Conservation (phyloP, 106 monocot genomes). For the Amphibolis antarctica region DNA sequence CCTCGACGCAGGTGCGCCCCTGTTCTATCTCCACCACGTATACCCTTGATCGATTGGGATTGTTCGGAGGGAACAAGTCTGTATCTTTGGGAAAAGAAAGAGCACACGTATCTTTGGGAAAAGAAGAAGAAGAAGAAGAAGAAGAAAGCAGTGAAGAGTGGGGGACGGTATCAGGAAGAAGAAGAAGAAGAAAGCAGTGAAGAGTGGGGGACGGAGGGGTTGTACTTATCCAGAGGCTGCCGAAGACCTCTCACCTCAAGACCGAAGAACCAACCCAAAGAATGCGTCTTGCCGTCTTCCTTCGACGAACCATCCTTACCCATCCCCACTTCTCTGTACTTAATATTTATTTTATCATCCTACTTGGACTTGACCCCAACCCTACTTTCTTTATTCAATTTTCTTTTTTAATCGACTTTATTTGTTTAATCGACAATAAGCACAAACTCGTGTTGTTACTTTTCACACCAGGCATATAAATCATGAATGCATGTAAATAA, state of each 20-base stretch:
- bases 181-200: conserved; percentile 1
- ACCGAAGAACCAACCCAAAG: conserved; percentile 24
- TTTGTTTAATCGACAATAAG: too few species aligned
- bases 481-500: too few species aligned
- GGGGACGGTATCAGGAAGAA: neutral
- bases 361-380: too few species aligned
- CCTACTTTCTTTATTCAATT: too few species aligned
- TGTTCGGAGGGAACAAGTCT: neutral
- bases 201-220: neutral
- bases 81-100: neutral
- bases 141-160: neutral
- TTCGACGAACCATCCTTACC: neutral
- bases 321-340: neutral
- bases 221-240: conserved; percentile 45
- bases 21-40: conserved; percentile 36
- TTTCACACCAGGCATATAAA: too few species aligned
- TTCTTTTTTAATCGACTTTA: too few species aligned
- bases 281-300: neutral
- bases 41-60: neutral
- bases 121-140: neutral
- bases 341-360: too few species aligned
- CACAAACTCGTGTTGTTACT: too few species aligned
- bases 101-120: neutral
- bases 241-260: conserved; percentile 9
- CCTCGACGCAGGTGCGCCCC: conserved; percentile 22